Evolutionary conservation across 2,329 filamentous ascomycete species (phyloP), one percentile per base, ranked within the genome.

Genomic region (Pyrenophora seminiperda): DNA sequence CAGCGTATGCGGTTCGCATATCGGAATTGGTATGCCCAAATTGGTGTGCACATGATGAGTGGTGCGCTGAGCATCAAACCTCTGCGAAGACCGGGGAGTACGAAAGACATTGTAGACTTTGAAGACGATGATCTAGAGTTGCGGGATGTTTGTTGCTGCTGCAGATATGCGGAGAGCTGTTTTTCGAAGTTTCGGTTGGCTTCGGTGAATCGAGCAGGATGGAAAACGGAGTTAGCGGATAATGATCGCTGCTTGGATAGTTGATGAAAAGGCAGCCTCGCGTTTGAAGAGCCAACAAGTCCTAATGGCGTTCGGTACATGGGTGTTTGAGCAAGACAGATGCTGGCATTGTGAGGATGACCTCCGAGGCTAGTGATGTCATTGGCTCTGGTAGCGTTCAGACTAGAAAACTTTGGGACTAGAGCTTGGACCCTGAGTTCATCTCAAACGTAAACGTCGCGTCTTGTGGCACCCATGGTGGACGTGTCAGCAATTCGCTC

Each of bases 31-130:
- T 66, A 61, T 15, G 65, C 48, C 13, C 74, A 68, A 37, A 67
- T 59, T 20, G 67, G 69, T 5, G 69, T 59, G 31, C 62, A 59
- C 41, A 74, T 57, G 31, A 73, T 56, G 42, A 74, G 54, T 30
- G 72, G 72, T 30, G 74, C 69, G 40, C 68, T 60, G 30, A 71
- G 59, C 45, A 71, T 55, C 50, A 73, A 62, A 53, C 71, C 63
- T 53, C 75, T 65, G 41, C 71, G 70, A 20, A 75, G 70, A 33
- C 72, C 70, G 42, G 76, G 70, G 37, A 75, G 61, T 30, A 74
- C 51, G 56, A 71, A 73, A 1, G 75, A 64, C 75, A 77, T 77
- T 30, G 50, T 66, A 17, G 19, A 5, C 7, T 39, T 38, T 27
- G 33, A 13, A 13, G 27, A 18, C 20, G 45, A 22, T 19, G 14